A percentile compares a stretch with the other conserved stretches of the same genome.
Conservation (phyloP, 2,329 filamentous ascomycete genomes). For the Clarireedia homoeocarpa region DNA sequence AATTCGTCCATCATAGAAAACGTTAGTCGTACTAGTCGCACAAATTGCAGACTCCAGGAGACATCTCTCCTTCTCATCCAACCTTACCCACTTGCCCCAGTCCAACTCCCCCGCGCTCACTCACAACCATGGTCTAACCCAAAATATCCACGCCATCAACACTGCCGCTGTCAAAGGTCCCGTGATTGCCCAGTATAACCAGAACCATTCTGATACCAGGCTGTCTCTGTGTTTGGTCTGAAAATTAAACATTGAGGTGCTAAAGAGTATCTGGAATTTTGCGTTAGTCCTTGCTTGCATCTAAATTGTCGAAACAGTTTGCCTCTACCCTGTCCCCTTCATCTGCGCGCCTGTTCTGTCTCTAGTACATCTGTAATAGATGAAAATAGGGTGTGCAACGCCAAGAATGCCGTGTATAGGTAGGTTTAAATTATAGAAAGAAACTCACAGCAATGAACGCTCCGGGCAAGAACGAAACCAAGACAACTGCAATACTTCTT, state of each 20-base stretch:
- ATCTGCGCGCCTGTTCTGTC: too few species aligned
- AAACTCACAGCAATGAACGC: neutral
- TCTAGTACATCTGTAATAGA: too few species aligned
- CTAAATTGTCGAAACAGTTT: too few species aligned
- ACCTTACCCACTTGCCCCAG: too few species aligned
- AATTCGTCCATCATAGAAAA: too few species aligned
- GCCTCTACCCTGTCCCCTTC: too few species aligned
- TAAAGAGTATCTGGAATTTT: neutral
- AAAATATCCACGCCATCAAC: neutral
- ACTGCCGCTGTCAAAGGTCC: neutral
- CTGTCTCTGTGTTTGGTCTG: neutral
- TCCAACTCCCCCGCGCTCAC: neutral
- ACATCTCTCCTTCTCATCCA: too few species aligned
- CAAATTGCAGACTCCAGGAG: too few species aligned
- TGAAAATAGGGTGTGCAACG: too few species aligned
- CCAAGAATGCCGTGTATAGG: too few species aligned
- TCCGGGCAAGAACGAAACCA: neutral
- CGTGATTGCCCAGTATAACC: constrained; percentile 2
- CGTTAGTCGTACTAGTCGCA: too few species aligned
- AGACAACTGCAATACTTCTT: neutral
- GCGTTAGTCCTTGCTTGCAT: neutral
- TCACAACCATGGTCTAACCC: neutral
- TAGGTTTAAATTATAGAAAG: too few species aligned
- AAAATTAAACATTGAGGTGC: constrained; percentile 3
- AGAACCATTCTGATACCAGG: constrained; percentile 1